Percentiles rank a stretch among this genome's conserved stretches.
These are phyloP conservation scores for Ostreobium quekettii DNA, from an alignment of 139 green algal species.

Conservation along the genomic window DNA sequence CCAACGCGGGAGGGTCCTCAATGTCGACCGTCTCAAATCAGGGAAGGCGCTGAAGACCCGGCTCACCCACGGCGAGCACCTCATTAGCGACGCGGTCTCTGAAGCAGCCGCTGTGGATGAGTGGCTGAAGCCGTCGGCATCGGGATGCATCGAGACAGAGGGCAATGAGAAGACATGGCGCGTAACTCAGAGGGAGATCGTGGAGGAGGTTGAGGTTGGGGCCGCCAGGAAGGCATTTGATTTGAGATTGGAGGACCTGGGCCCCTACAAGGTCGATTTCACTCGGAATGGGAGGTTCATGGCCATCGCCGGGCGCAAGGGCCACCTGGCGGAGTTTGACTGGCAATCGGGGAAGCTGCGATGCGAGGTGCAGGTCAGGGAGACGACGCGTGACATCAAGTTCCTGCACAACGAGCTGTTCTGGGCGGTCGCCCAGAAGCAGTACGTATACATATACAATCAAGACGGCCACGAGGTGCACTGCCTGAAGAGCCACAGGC, in stretches of 20 bases:
- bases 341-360: constrained; percentile 62
- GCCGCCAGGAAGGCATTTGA: constrained; percentile 80
- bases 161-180: constrained; percentile 81
- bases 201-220: constrained; percentile 38
- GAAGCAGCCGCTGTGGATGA: too few relatives aligned
- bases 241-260: constrained; percentile 63
- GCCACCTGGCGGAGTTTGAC: constrained; percentile 90
- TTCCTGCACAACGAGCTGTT: constrained; percentile 97
- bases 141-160: too few relatives aligned
- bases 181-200: constrained; percentile 78
- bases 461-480: constrained; percentile 94
- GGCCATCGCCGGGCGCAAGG: constrained; percentile 73
- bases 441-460: constrained; percentile 98
- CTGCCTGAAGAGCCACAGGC: constrained; percentile 68
- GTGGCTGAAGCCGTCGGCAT: too few relatives aligned
- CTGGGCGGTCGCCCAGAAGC: constrained; percentile 89
- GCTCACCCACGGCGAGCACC: too few relatives aligned
- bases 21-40: too few relatives aligned
- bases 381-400: constrained; percentile 72
- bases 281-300: constrained; percentile 69
- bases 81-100: too few relatives aligned
- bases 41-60: too few relatives aligned
- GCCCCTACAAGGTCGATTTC: constrained; percentile 74
- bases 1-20: too few relatives aligned
- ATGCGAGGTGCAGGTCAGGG: constrained; percentile 86